Base-by-base conservation (phyloP, 1,284 basidiomycete genomes). In the Blastosporella zonata region DNA sequence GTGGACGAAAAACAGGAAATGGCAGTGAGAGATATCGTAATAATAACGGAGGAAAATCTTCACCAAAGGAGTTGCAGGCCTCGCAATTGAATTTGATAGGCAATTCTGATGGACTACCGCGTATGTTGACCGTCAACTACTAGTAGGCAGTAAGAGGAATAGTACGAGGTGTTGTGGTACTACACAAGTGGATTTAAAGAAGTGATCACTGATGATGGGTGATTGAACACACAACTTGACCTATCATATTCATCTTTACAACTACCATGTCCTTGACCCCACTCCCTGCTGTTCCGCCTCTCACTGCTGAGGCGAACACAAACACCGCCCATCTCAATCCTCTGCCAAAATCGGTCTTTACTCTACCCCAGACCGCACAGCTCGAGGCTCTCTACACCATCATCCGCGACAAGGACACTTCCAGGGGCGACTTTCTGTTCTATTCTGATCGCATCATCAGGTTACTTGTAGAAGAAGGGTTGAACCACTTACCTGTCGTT, bases 361-460 rank as follows among this genome's bases (percentile, higher is more conserved):
- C 88, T 1, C 77, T 96, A 1, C 83, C 85, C 0, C 90, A 87
- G 59, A 97, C 94, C 0, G 83, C 89, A 2, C 93, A 97, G 71
- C 84, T 99, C 25, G 94, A 98, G 68, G 94, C 94, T 0, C 74
- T 98, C 15, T 90, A 97, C 69, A 98, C 97, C 12, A 96, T 97
- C 69, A 96, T 99, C 64, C 73, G 94, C 42, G 84, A 94, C 67
- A 90, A 87, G 69, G 79, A 83, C 48, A 94, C 93, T 1, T 80
- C 72, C 33, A 79, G 96, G 36, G 94, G 94, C 18, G 96, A 99
- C 67, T 99, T 99, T 64, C 82, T 99, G 58, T 99, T 99, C 73
- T 98, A 97, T 66, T 93, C 91, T 3, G 87, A 89, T 66, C 73
- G 87, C 12, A 86, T 88, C 61, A 90, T 90, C 59, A 73, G 87